Conservation (phyloP, 331 rosid species). For the Quercus phellos region DNA sequence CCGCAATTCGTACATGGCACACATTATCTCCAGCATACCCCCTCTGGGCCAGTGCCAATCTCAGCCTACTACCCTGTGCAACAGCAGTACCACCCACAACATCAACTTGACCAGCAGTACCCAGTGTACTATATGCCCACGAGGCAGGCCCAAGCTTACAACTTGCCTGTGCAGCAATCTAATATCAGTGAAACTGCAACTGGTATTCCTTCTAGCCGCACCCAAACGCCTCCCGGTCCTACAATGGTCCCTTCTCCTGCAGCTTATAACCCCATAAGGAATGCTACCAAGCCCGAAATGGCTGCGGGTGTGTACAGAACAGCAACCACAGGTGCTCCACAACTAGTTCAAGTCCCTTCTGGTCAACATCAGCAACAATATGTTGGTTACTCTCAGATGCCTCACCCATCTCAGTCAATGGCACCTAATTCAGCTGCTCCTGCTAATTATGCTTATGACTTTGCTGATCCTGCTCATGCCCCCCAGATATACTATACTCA, state of each 20-base stretch:
- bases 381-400: conserved; percentile 71
- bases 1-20: conserved; percentile 69
- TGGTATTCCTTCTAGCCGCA: conserved; percentile 41
- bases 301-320: conserved; percentile 59
- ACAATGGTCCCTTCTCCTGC: conserved; percentile 39
- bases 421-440: conserved; percentile 47
- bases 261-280: conserved; percentile 58
- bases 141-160: conserved; percentile 72
- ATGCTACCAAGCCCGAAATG: conserved; percentile 65
- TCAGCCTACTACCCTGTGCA: conserved; percentile 73
- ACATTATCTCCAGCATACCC: conserved; percentile 65
- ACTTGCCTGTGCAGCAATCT: conserved; percentile 58
- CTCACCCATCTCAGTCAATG: conserved; percentile 78
- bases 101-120: conserved; percentile 69
- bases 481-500: conserved; percentile 81
- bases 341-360: conserved; percentile 69
- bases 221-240: conserved; percentile 61
- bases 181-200: conserved; percentile 52
- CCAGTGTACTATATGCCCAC: conserved; percentile 71
- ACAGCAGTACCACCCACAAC: conserved; percentile 44
- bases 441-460: conserved; percentile 60
- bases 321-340: conserved; percentile 50
- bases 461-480: conserved; percentile 59
- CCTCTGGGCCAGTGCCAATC: conserved; percentile 50
- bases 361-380: conserved; percentile 65